Conservation (phyloP, 73 alveolate genomes). For the Tetrahymena borealis region DNA sequence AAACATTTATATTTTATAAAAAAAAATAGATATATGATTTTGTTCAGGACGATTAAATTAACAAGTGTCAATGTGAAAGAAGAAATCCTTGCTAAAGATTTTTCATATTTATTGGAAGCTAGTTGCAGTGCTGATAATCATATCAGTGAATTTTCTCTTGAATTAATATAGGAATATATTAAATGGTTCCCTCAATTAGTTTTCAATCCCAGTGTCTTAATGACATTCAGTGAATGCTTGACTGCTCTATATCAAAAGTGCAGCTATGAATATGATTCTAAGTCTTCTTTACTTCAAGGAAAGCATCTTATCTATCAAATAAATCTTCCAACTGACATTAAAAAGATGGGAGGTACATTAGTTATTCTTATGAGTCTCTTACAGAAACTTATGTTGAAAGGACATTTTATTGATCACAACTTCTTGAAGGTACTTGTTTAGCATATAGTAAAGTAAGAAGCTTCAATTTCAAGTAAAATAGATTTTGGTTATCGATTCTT, state of each 20-base stretch:
- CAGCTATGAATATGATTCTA: slow-evolving; percentile 38
- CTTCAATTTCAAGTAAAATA: slow-evolving; percentile 9
- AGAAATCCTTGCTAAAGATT: slow-evolving; percentile 29
- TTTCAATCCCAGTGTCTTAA: slow-evolving; percentile 19
- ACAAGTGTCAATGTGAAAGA: slow-evolving; percentile 10
- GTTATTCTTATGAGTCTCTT: slow-evolving; percentile 20
- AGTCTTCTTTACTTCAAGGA: background rate
- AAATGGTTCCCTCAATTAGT: slow-evolving; percentile 18
- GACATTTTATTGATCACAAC: slow-evolving; percentile 30
- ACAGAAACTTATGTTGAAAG: slow-evolving; percentile 19
- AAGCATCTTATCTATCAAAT: background rate
- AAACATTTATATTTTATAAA: background rate
- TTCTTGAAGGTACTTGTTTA: slow-evolving; percentile 21
- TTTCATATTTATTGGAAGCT: slow-evolving; percentile 6
- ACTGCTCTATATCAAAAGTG: slow-evolving; percentile 12
- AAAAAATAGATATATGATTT: slow-evolving; percentile 10
- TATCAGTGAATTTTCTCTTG: slow-evolving; percentile 11
- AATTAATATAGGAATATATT: slow-evolving; percentile 12
- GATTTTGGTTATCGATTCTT: slow-evolving; percentile 36
- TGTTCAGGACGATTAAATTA: background rate
- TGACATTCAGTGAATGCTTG: slow-evolving; percentile 7
- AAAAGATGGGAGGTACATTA: background rate
- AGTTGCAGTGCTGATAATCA: slow-evolving; percentile 24
- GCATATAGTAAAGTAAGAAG: slow-evolving; percentile 22
- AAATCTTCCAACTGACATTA: slow-evolving; percentile 19